Conservation (phyloP, 2,329 filamentous ascomycete species). For the Stenocarpella maydis region DNA sequence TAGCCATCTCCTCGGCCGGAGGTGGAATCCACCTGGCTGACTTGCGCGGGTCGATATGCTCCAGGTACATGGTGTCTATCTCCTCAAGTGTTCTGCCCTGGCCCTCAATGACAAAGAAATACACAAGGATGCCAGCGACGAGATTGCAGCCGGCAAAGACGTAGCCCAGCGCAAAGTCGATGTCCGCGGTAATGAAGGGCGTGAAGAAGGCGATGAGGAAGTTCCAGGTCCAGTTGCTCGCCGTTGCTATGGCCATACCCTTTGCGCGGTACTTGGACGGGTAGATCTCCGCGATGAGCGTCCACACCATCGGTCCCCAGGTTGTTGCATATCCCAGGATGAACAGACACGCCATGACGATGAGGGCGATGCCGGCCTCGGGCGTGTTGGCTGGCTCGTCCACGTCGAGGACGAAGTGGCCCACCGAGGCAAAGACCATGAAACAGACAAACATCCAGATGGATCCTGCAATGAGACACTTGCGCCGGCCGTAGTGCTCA, state of each 20-base stretch:
- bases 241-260: conserved; percentile 67
- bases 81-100: conserved; percentile 79
- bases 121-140: conserved; percentile 70
- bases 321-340: conserved; percentile 73
- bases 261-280: conserved; percentile 68
- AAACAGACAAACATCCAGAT: conserved; percentile 69
- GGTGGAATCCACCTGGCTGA: conserved; percentile 62
- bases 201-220: conserved; percentile 82
- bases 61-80: conserved; percentile 80
- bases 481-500: conserved; percentile 71
- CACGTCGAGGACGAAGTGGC: conserved; percentile 56
- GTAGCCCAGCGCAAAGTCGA: conserved; percentile 78
- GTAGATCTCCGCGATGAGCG: conserved; percentile 71
- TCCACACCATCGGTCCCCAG: conserved; percentile 73
- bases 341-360: conserved; percentile 70
- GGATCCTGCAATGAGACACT: conserved; percentile 68
- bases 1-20: conserved; percentile 52
- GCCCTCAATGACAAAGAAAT: conserved; percentile 80
- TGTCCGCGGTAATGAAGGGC: conserved; percentile 76
- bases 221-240: conserved; percentile 75
- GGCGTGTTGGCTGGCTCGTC: conserved; percentile 46
- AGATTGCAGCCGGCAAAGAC: conserved; percentile 79
- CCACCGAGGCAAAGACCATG: conserved; percentile 63
- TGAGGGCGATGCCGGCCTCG: conserved; percentile 65
- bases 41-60: conserved; percentile 69